Evolutionary conservation across 1,284 basidiomycete genomes (phyloP).

Genomic region (Papiliotrema terrestris): DNA sequence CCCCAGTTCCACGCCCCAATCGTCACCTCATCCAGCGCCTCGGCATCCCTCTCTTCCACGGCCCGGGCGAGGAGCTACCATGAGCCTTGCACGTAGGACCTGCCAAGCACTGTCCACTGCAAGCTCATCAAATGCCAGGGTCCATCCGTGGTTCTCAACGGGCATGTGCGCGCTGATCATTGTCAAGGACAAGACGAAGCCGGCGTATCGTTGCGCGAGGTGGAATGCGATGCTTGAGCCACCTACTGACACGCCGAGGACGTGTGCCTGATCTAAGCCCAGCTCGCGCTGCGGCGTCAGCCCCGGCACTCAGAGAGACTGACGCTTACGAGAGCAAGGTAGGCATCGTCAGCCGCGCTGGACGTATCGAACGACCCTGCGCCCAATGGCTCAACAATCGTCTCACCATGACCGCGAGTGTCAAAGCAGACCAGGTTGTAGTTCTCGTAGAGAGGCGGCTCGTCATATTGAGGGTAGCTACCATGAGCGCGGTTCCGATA

Average conservation of each 20-base stretch:
- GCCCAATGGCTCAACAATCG: background rate
- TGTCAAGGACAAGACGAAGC: conserved; percentile 7
- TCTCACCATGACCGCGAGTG: background rate
- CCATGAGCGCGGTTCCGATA: background rate
- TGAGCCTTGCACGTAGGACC: background rate
- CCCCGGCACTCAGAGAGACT: background rate
- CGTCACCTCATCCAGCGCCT: conserved; percentile 21
- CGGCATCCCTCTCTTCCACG: conserved; percentile 9
- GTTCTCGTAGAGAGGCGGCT: background rate
- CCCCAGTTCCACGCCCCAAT: conserved; percentile 14
- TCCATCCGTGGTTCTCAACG: conserved; percentile 9
- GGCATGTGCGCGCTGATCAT: conserved; percentile 14
- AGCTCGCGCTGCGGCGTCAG: background rate
- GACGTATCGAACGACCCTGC: background rate
- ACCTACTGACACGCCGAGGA: conserved; percentile 15
- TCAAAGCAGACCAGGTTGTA: conserved; percentile 1
- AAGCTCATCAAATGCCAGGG: conserved; percentile 18
- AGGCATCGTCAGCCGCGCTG: background rate
- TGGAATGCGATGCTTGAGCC: conserved; percentile 15
- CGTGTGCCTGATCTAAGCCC: conserved; percentile 12
- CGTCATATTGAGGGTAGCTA: conserved; percentile 3
- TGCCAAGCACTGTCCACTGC: conserved; percentile 15
- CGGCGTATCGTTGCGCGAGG: conserved; percentile 9
- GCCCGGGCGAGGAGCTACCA: conserved; percentile 14
- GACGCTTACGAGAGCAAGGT: background rate